Evolutionary conservation across 306 rosid genomes (phyloP), one percentile per base, ranked within the genome.

Genomic region (Rosa lucieae): DNA sequence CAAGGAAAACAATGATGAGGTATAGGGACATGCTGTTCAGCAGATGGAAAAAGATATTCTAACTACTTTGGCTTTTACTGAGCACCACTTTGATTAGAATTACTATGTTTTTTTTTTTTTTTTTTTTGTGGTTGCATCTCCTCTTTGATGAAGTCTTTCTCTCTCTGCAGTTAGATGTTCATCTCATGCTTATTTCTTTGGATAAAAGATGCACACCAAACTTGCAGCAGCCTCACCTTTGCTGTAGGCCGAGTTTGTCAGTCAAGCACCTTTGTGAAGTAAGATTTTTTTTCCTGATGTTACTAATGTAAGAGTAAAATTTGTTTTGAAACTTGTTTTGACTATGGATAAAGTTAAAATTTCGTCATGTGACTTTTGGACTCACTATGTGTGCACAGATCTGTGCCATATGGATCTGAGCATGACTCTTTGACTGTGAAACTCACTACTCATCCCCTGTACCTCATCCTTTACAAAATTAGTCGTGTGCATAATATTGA

Each of bases 201-300:
- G 92, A 92, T 79, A 75, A 82, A 83, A 85, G 77, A 83, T 80
- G 75, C 72, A 85, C 86, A 70, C 94, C 97, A 63, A 81, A 79
- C 84, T 87, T 94, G 89, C 86, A 81, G 87, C 91, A 90, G 85
- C 93, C 93, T 6, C 92, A 94, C 86, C 93, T 94, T 72, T 84
- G 91, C 81, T 94, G 98, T 84, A 90, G 88, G 61, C 92, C 98
- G 74, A 94, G 88, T 70, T 80, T 90, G 84, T 86, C 97, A 12
- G 89, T 94, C 78, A 86, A 85, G 81, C 88, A 88, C 83, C 88
- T 94, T 40, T 83, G 88, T 18, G 93, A 92, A 81, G 98, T 94
- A 73, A 88, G 96, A 81, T 83, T 69, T 62, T 82, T 81, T 81
- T 49, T 72, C 67, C 15, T 65, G 44, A 67, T 29, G 56, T 74